Percentiles rank a stretch among this genome's conserved stretches.
Conservation (phyloP, 2,329 filamentous ascomycete genomes). For the Aspergillus hiratsukae region DNA sequence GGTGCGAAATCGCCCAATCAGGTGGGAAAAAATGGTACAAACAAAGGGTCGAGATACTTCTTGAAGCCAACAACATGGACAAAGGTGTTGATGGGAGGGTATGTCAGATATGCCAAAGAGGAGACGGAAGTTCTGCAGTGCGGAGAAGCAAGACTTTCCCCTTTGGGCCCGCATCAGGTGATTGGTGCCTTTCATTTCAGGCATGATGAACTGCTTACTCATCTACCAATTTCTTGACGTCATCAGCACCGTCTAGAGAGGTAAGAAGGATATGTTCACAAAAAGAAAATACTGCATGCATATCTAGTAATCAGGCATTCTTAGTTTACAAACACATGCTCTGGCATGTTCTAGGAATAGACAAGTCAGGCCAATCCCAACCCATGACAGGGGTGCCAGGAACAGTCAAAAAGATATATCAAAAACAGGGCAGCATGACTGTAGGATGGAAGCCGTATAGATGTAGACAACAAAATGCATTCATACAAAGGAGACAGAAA, state of each 20-base stretch:
- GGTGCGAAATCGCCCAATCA: slow-evolving; percentile 4
- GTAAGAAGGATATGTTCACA: too few relatives aligned
- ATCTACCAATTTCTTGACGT: slow-evolving; percentile 7
- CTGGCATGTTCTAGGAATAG: slow-evolving; percentile 26
- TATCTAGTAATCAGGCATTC: slow-evolving; percentile 12
- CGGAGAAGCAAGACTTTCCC: slow-evolving; percentile 15
- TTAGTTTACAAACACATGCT: slow-evolving; percentile 21
- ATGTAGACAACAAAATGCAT: slow-evolving; percentile 19
- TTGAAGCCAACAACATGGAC: slow-evolving; percentile 8
- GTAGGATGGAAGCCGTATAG: slow-evolving; percentile 9
- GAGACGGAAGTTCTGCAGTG: slow-evolving; percentile 8
- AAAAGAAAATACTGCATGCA: slow-evolving; percentile 2
- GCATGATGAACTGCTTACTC: slow-evolving; percentile 5
- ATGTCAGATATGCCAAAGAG: not conserved
- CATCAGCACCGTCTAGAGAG: not conserved
- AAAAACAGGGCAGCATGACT: slow-evolving; percentile 20
- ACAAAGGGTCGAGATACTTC: not conserved
- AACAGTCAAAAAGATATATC: slow-evolving; percentile 8
- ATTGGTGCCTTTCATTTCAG: slow-evolving; percentile 10
- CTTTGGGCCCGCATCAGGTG: slow-evolving; percentile 14
- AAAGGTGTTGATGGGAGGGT: not conserved
- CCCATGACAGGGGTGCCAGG: slow-evolving; percentile 11
- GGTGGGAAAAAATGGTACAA: slow-evolving; percentile 1
- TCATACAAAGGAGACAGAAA: slow-evolving; percentile 25
- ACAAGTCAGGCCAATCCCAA: slow-evolving; percentile 16